Evolutionary conservation across 139 green algal genomes (phyloP), one percentile per base, ranked within the genome.

Genomic region (Choricystis sp.): DNA sequence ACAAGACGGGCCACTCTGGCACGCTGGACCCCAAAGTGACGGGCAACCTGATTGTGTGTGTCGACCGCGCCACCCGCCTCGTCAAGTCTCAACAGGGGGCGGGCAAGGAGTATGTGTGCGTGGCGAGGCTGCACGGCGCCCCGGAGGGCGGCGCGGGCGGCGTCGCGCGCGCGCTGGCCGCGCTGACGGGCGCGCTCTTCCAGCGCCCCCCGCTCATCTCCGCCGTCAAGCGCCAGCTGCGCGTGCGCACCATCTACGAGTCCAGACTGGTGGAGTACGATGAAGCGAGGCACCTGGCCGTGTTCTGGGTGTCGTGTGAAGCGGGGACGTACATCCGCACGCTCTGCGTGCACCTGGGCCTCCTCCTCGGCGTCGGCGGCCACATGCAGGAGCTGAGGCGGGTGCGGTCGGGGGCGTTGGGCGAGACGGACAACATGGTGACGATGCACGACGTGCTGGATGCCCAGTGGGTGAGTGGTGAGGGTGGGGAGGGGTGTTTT

Each of bases 381-480:
- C 92, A 97, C 77, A 98, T 98, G 91, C 80, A 93, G 83, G 92
- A 98, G 80, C 84, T 97, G 68, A 83, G 92, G 3, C 83, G 92
- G n/a, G 85, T 96, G 55, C 80, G 92, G 3, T 90, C 79, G 0
- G 92, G 92, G 60, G 96, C 96, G 66, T 78, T 98, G 77, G 88
- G 87, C n/a, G 93, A 99, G 76, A 57, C 62, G n/a, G 81, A 97
- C 66, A 97, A 97, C 80, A 90, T 99, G 87, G 86, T 94, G 20
- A 97, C 91, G n/a, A 97, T 98, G 93, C 93, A 99, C 69, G 93
- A 99, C 79, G 65, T 99, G 48, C 78, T 99, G 40, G 93, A 99
- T 70, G 93, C 93, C 24, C 84, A 94, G 76, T 97, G 84, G 85
- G 24, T 80, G 49, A 86, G n/a, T n/a, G n/a, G n/a, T n/a, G n/a